Percentiles rank a stretch among this genome's conserved stretches.
phyloP scores from a whole-genome alignment of 148 eudicot genomes.

The Polygonum maritimum region DNA sequence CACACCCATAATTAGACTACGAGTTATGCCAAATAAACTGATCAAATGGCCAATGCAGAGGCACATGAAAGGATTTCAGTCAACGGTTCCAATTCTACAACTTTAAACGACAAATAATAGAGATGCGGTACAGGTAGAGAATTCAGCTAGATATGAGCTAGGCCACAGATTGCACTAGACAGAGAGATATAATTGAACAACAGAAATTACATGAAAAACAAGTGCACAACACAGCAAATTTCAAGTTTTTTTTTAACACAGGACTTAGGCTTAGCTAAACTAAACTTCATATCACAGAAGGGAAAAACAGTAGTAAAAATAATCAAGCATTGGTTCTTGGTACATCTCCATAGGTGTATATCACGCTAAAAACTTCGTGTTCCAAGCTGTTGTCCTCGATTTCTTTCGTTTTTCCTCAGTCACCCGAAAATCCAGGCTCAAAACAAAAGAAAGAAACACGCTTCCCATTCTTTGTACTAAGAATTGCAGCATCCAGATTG shows the following conservation, averaged over 20 bases:
- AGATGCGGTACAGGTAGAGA: background rate
- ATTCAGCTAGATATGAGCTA: background rate
- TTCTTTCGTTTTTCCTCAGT: background rate
- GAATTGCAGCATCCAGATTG: constrained; percentile 4
- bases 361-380: background rate
- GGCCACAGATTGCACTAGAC: background rate
- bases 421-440: background rate
- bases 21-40: background rate
- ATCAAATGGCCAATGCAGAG: background rate
- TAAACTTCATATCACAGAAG: background rate
- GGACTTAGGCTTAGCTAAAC: background rate
- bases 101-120: too few relatives aligned
- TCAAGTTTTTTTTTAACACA: background rate
- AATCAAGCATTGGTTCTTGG: background rate
- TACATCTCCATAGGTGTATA: background rate
- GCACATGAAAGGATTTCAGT: background rate
- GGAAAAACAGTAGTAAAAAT: background rate
- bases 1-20: background rate
- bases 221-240: background rate
- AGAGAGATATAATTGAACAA: background rate
- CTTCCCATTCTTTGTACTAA: background rate
- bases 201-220: background rate
- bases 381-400: background rate
- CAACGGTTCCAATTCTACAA: too few relatives aligned
- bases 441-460: background rate